phyloP scores from a whole-genome alignment of 2,329 filamentous ascomycete genomes.

The Gnomoniopsis sp. region DNA sequence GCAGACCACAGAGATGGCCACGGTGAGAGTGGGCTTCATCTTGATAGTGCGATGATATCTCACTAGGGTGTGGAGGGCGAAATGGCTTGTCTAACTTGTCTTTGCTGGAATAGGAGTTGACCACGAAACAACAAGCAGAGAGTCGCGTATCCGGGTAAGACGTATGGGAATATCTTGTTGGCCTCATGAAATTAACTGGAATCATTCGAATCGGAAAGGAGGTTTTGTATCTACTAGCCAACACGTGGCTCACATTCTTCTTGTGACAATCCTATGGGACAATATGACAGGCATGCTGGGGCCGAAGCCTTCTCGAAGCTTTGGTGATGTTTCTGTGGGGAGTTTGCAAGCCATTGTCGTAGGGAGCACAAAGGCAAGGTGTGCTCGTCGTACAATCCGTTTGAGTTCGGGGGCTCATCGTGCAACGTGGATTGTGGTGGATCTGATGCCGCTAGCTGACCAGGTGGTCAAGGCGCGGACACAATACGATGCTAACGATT shows the following conservation, averaged over 20 bases:
- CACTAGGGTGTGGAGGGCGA: background rate
- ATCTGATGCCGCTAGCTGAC: too few relatives aligned
- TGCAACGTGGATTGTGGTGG: background rate
- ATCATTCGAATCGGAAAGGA: background rate
- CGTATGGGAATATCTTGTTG: background rate
- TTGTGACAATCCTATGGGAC: background rate
- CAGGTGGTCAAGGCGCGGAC: too few relatives aligned
- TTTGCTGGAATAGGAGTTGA: background rate
- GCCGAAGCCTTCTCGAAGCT: background rate
- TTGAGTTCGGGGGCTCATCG: background rate
- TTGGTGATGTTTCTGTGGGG: background rate
- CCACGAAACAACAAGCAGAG: background rate
- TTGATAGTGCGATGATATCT: background rate
- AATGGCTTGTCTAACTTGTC: background rate
- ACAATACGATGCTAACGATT: too few relatives aligned
- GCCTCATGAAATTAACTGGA: background rate
- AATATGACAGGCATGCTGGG: background rate
- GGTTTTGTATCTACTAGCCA: background rate
- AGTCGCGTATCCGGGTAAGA: background rate
- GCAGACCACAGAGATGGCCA: background rate
- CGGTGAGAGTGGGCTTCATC: background rate
- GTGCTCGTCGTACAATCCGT: background rate
- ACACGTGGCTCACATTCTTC: background rate
- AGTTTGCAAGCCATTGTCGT: constrained; percentile 2
- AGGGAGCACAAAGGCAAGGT: constrained; percentile 8